Evolutionary conservation across 768 basidiomycete genomes (phyloP).

Genomic region (Trametes maxima): DNA sequence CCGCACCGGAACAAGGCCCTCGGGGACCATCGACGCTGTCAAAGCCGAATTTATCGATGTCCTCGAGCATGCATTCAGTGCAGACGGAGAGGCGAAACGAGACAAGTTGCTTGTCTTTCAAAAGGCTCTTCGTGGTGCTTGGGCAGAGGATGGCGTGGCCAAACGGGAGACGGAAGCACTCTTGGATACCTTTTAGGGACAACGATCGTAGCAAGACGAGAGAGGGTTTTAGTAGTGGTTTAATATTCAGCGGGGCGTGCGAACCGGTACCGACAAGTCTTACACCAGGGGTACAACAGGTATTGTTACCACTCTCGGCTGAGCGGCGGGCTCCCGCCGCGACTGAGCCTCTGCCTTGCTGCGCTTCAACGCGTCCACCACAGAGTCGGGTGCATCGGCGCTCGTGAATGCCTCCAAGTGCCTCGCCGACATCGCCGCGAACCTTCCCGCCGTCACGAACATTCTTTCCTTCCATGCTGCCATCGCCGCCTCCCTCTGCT

Average conservation of each 20-base stretch:
- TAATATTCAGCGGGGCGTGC: not conserved
- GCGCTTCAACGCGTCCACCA: too few relatives aligned
- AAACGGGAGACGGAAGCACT: slow-evolving; percentile 5
- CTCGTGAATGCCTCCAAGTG: slow-evolving; percentile 4
- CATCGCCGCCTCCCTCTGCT: slow-evolving; percentile 8
- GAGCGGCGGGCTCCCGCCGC: too few relatives aligned
- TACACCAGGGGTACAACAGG: too few relatives aligned
- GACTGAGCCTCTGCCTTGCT: too few relatives aligned
- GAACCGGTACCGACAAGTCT: too few relatives aligned
- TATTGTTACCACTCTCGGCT: too few relatives aligned
- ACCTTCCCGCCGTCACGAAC: slow-evolving; percentile 1
- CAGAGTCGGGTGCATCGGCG: too few relatives aligned
- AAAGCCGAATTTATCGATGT: slow-evolving; percentile 23
- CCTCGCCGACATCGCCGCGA: slow-evolving; percentile 3
- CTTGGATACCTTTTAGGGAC: not conserved
- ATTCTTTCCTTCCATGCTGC: slow-evolving; percentile 9
- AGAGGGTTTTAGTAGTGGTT: not conserved
- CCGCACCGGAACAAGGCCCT: slow-evolving; percentile 22
- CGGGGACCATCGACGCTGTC: slow-evolving; percentile 29
- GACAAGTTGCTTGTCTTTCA: slow-evolving; percentile 17
- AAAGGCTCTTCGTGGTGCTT: slow-evolving; percentile 4
- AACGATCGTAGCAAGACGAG: not conserved
- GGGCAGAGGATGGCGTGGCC: slow-evolving; percentile 13
- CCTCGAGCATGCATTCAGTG: slow-evolving; percentile 26
- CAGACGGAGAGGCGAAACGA: slow-evolving; percentile 30